A percentile compares a stretch with the other conserved stretches of the same genome.
Conservation (phyloP, 2,329 filamentous ascomycete species). For the Teratosphaeria nubilosa region DNA sequence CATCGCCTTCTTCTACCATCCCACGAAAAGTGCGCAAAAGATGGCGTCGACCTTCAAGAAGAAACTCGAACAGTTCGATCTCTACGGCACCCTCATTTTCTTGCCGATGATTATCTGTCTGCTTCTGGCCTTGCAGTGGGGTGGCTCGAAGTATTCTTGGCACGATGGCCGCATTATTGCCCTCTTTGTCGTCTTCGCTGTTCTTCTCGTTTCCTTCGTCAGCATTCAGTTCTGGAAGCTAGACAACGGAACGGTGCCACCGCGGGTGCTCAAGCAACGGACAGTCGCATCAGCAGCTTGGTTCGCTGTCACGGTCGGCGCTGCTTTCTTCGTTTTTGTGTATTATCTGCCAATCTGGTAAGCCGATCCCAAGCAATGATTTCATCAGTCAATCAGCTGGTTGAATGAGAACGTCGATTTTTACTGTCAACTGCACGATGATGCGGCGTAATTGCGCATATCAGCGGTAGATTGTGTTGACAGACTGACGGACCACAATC, state of each 20-base stretch:
- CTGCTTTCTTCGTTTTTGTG: slow-evolving; percentile 34
- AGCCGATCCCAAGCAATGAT: neutral
- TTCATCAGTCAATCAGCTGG: too few species aligned
- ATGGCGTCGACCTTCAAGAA: slow-evolving; percentile 27
- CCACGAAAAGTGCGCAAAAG: slow-evolving; percentile 21
- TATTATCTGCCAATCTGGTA: slow-evolving; percentile 36
- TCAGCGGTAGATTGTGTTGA: too few species aligned
- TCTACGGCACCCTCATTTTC: slow-evolving; percentile 38
- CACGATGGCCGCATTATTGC: slow-evolving; percentile 35
- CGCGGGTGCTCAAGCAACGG: slow-evolving; percentile 36
- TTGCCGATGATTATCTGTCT: slow-evolving; percentile 39
- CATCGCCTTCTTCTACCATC: slow-evolving; percentile 27
- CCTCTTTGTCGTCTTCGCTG: slow-evolving; percentile 35
- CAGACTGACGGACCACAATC: too few species aligned
- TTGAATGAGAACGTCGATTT: too few species aligned
- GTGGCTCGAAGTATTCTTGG: slow-evolving; percentile 39
- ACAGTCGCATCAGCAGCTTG: slow-evolving; percentile 31
- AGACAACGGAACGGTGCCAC: slow-evolving; percentile 35
- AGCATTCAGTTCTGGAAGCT: slow-evolving; percentile 34
- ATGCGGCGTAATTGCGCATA: too few species aligned
- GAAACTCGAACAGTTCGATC: slow-evolving; percentile 37
- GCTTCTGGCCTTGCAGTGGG: slow-evolving; percentile 42
- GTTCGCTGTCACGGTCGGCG: slow-evolving; percentile 34
- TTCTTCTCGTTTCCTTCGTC: slow-evolving; percentile 34
- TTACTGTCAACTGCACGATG: too few species aligned